phyloP scores from a whole-genome alignment of 371 early-diverging fungal genomes.

The Apophysomyces ossiformis region DNA sequence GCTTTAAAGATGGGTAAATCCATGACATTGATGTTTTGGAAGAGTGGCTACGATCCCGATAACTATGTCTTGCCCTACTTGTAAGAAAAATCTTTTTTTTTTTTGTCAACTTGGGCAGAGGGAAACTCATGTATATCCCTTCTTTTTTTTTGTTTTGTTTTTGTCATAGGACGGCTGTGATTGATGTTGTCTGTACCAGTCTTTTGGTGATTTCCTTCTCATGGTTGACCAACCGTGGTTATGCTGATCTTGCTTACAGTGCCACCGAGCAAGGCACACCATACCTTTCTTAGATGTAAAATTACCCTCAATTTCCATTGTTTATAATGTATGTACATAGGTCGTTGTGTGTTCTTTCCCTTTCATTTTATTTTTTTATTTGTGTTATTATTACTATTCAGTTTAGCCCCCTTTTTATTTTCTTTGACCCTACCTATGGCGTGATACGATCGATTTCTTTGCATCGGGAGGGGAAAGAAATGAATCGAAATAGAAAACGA shows the following conservation, averaged over 20 bases:
- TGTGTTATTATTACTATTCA: neutral
- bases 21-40: slow-evolving; percentile 69
- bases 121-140: slow-evolving; percentile 8
- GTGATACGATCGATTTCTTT: too few species aligned
- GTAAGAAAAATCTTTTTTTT: slow-evolving; percentile 32
- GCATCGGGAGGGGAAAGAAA: too few species aligned
- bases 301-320: neutral
- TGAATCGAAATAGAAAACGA: too few species aligned
- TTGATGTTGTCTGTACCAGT: slow-evolving; percentile 65
- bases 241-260: slow-evolving; percentile 28
- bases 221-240: slow-evolving; percentile 28
- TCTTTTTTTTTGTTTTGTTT: neutral
- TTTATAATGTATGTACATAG: slow-evolving; percentile 5
- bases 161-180: slow-evolving; percentile 55
- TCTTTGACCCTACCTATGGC: neutral
- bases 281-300: slow-evolving; percentile 5
- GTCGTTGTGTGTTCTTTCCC: neutral
- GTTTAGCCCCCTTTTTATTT: neutral
- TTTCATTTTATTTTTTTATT: neutral
- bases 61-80: slow-evolving; percentile 84
- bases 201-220: slow-evolving; percentile 57
- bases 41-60: slow-evolving; percentile 78
- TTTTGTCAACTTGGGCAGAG: slow-evolving; percentile 16
- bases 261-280: neutral
- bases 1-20: slow-evolving; percentile 60